A percentile compares a stretch with the other conserved stretches of the same genome.
Evolutionary conservation across 768 basidiomycete genomes (phyloP).

Genomic region (Trametes sanguinea): DNA sequence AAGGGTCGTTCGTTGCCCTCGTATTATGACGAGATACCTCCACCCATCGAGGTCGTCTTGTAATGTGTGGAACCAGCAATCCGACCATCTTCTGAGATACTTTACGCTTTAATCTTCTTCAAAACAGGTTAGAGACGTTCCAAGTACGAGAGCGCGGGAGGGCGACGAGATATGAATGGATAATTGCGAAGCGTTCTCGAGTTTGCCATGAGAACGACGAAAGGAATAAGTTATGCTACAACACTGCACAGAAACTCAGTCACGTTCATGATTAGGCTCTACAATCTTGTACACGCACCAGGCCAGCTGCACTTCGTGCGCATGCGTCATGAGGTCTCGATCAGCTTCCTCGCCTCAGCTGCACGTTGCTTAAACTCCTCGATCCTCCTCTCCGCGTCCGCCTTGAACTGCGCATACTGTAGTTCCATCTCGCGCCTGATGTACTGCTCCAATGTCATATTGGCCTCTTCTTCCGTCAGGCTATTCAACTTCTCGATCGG

Average conservation of each 20-base stretch:
- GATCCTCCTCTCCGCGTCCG: constrained; percentile 54
- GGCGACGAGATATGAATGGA: too few relatives aligned
- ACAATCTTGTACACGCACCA: constrained; percentile 1
- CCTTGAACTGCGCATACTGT: constrained; percentile 60
- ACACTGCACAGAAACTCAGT: constrained; percentile 6
- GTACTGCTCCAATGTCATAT: constrained; percentile 85
- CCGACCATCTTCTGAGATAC: too few relatives aligned
- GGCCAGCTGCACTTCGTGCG: neutral
- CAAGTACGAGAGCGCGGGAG: neutral
- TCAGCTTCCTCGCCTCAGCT: constrained; percentile 35
- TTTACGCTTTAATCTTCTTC: too few relatives aligned
- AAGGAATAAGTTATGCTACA: constrained; percentile 23
- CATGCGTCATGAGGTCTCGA: constrained; percentile 33
- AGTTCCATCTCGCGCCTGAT: constrained; percentile 73
- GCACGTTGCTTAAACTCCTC: constrained; percentile 49
- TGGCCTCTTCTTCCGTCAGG: constrained; percentile 65
- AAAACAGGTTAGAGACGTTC: too few relatives aligned
- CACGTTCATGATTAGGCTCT: neutral
- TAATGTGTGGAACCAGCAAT: neutral
- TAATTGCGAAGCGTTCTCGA: too few relatives aligned
- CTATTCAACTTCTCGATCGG: constrained; percentile 28
- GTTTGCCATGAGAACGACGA: neutral
- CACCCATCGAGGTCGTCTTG: neutral
- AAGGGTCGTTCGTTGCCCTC: constrained; percentile 3
- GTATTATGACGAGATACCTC: neutral